Percentiles rank a stretch among this genome's conserved stretches.
Conservation (phyloP, 2,329 filamentous ascomycete species). For the Hysterium pulicare region DNA sequence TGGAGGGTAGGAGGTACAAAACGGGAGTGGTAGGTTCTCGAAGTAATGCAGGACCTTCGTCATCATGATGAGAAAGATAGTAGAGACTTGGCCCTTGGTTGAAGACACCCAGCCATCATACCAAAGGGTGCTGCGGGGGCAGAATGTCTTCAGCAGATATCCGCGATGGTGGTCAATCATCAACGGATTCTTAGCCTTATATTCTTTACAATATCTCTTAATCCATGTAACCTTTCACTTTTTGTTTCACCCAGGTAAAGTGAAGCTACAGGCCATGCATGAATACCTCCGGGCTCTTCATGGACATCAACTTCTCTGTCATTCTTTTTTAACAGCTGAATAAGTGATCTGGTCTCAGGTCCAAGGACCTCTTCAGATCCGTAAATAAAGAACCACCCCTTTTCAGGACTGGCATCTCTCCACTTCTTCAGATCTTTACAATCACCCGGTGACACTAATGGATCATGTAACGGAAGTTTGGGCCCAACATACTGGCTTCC, state of each 20-base stretch:
- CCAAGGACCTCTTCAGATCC: constrained; percentile 76
- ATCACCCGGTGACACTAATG: constrained; percentile 65
- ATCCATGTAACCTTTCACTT: constrained; percentile 46
- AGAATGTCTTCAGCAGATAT: background rate
- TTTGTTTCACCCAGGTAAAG: constrained; percentile 52
- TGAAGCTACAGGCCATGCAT: constrained; percentile 76
- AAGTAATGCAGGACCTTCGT: too few species aligned
- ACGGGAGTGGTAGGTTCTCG: too few species aligned
- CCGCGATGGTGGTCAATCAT: background rate
- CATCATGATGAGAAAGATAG: too few species aligned
- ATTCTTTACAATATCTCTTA: constrained; percentile 43
- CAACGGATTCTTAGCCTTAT: constrained; percentile 28
- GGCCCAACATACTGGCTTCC: constrained; percentile 65
- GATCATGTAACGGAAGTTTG: constrained; percentile 50
- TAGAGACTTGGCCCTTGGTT: too few species aligned
- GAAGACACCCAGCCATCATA: too few species aligned
- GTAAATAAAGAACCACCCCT: constrained; percentile 68
- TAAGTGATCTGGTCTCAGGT: constrained; percentile 62
- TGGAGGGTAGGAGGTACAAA: too few species aligned
- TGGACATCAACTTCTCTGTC: constrained; percentile 55
- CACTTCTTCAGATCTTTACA: constrained; percentile 66
- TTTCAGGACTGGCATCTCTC: constrained; percentile 61
- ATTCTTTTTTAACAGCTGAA: constrained; percentile 53
- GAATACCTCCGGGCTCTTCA: constrained; percentile 65
- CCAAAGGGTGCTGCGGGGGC: background rate